These are phyloP conservation scores for Triticum turgidum DNA, from an alignment of 176 grass and related monocot genomes.

Conservation along the genomic window DNA sequence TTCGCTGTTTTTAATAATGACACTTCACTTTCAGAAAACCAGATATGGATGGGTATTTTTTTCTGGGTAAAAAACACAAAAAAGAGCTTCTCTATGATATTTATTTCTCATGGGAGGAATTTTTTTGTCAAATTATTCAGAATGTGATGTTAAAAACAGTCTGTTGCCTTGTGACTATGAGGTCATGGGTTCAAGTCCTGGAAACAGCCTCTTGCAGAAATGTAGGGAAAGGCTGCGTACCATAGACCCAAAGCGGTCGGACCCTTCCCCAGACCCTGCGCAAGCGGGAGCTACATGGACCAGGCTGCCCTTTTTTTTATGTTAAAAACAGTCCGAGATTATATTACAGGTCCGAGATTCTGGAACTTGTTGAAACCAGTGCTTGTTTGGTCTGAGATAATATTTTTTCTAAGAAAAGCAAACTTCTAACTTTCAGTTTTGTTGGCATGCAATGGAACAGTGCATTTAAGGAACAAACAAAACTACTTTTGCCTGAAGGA, in stretches of 20 bases:
- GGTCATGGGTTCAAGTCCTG: no score
- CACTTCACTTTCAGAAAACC: neutral
- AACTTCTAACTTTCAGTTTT: conserved; percentile 4
- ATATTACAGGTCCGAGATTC: no score
- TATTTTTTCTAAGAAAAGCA: neutral
- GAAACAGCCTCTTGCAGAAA: no score
- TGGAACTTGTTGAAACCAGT: no score
- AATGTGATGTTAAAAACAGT: neutral
- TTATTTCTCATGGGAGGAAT: neutral
- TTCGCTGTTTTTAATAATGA: neutral
- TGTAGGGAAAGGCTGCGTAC: no score
- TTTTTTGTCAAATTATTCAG: neutral
- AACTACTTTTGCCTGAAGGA: neutral
- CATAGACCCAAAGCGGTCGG: no score
- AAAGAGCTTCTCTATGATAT: neutral
- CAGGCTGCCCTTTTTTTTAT: no score
- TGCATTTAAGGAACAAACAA: neutral
- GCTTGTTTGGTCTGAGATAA: no score
- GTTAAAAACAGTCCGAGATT: no score
- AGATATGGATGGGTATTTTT: neutral
- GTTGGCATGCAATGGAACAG: neutral
- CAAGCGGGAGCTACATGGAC: no score
- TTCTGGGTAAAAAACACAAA: neutral
- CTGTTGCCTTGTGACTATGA: no score
- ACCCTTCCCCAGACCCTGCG: no score